A percentile compares a stretch with the other conserved stretches of the same genome.
Evolutionary conservation across 2,329 filamentous ascomycete genomes (phyloP).

Genomic region (Incumbomyces delicatus): DNA sequence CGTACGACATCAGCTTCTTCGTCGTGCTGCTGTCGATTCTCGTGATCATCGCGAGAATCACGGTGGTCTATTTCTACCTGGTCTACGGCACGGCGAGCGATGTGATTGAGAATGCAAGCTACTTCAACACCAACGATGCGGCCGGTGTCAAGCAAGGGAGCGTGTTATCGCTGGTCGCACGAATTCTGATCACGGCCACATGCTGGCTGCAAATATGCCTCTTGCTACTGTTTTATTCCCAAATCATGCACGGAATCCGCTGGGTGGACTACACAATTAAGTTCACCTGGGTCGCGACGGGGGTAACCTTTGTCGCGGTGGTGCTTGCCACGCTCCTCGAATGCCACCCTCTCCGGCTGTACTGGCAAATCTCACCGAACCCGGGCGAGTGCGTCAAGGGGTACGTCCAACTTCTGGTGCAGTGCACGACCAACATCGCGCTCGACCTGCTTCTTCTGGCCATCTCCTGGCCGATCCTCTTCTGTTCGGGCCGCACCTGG

Average conservation of each 20-base stretch:
- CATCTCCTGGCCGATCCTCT: slow-evolving; percentile 25
- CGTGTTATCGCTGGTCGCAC: slow-evolving; percentile 17
- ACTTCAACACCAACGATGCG: slow-evolving; percentile 20
- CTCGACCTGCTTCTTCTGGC: slow-evolving; percentile 25
- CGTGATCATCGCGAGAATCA: background rate
- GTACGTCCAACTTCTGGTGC: slow-evolving; percentile 26
- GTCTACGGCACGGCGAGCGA: slow-evolving; percentile 4
- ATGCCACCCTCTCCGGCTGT: slow-evolving; percentile 41
- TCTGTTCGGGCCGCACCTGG: slow-evolving; percentile 14
- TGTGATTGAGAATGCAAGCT: slow-evolving; percentile 1
- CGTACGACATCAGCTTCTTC: slow-evolving; percentile 4
- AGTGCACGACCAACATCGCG: slow-evolving; percentile 28
- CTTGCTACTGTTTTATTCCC: slow-evolving; percentile 21
- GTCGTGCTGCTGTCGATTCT: slow-evolving; percentile 2
- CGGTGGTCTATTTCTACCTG: slow-evolving; percentile 5
- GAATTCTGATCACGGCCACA: slow-evolving; percentile 19
- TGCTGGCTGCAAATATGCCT: slow-evolving; percentile 22
- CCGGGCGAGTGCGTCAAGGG: slow-evolving; percentile 28
- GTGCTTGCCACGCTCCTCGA: slow-evolving; percentile 29
- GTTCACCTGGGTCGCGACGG: slow-evolving; percentile 22
- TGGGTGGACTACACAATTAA: slow-evolving; percentile 20
- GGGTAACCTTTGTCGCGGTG: slow-evolving; percentile 25
- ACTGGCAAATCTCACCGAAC: slow-evolving; percentile 46
- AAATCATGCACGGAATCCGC: slow-evolving; percentile 16
- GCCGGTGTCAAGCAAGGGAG: slow-evolving; percentile 19